Percentiles rank a stretch among this genome's conserved stretches.
Evolutionary conservation across 2,329 filamentous ascomycete species (phyloP).

Genomic region (Ceratocystis cubensis): DNA sequence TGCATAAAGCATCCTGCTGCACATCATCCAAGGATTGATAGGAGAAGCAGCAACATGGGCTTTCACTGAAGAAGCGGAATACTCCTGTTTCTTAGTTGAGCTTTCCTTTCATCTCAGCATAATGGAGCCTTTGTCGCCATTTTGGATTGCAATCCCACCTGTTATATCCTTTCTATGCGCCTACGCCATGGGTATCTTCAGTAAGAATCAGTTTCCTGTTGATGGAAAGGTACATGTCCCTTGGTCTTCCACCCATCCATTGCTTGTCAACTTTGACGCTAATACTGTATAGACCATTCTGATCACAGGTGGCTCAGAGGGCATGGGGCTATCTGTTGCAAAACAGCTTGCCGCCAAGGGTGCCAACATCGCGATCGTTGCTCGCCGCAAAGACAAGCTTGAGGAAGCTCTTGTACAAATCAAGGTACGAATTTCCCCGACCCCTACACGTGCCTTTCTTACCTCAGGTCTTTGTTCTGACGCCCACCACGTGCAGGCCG

Average conservation of each 20-base stretch:
- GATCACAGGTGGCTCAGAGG: conserved; percentile 83
- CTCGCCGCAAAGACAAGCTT: conserved; percentile 65
- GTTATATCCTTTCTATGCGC: conserved; percentile 30
- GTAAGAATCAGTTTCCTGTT: conserved; percentile 64
- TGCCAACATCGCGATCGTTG: conserved; percentile 74
- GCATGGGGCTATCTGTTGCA: conserved; percentile 70
- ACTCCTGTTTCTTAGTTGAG: neutral
- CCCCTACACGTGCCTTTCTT: neutral
- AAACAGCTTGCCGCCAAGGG: conserved; percentile 67
- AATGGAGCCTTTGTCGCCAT: conserved; percentile 18
- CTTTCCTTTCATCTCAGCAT: neutral
- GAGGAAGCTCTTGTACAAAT: conserved; percentile 52
- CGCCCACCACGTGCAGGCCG: conserved; percentile 31
- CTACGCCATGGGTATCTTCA: conserved; percentile 53
- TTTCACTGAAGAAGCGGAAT: neutral
- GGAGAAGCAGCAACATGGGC: neutral
- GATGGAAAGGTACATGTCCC: conserved; percentile 57
- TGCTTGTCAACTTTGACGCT: neutral
- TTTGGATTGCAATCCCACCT: conserved; percentile 25
- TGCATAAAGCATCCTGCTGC: neutral
- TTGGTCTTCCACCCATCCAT: neutral
- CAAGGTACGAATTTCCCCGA: conserved; percentile 35
- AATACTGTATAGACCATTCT: conserved; percentile 55
- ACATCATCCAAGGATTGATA: neutral
- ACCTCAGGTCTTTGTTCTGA: conserved; percentile 13